Evolutionary conservation across 1,284 basidiomycete species (phyloP), one percentile per base, ranked within the genome.

Genomic region (Irpex lacteus): DNA sequence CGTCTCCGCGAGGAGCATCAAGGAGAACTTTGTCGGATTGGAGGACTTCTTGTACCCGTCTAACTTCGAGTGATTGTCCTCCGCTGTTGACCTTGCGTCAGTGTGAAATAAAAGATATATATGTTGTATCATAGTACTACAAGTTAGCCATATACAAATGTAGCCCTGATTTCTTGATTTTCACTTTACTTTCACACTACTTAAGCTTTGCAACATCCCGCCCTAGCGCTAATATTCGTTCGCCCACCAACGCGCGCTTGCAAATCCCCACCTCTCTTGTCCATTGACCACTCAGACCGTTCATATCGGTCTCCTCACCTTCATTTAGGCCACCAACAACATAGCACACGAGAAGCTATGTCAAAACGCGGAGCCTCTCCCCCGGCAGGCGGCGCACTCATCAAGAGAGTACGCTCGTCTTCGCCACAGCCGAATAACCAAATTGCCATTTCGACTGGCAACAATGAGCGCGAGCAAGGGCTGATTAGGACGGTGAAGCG

Each of bases 1-100:
- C 77, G 85, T 95, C 63, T 94, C 91, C 63, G 89, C 92, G 57
- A 85, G 97, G 72, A 95, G 92, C 69, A 96, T 99, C 84, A 99
- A 98, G 85, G 97, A 99, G 82, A 94, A 91, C 75, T 97, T 97
- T 72, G 84, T 96, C 54, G 85, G 85, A 11, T 78, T 95, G 69
- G 87, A 91, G 68, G 87, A 90, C 60, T 91, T 89, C 78, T 71
- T 77, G 26, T 98, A 98, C 78, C 94, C 95, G 50, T 94, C 91
- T 58, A 98, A 98, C 80, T 72, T 94, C 68, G 79, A 86, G 55
- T 94, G 36, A 62, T 13, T n/a, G 37, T 34, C 32, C 32, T 34
- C 32, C 32, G 5, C 6, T 34, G 32, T 34, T 34, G 6, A 6
- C 50, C 32, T 15, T 18, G 47, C 13, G n/a, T 32, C 47, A 21